phyloP scores from a whole-genome alignment of 805 yeast genomes.

The Saccharomycopsis synnaedendra region DNA sequence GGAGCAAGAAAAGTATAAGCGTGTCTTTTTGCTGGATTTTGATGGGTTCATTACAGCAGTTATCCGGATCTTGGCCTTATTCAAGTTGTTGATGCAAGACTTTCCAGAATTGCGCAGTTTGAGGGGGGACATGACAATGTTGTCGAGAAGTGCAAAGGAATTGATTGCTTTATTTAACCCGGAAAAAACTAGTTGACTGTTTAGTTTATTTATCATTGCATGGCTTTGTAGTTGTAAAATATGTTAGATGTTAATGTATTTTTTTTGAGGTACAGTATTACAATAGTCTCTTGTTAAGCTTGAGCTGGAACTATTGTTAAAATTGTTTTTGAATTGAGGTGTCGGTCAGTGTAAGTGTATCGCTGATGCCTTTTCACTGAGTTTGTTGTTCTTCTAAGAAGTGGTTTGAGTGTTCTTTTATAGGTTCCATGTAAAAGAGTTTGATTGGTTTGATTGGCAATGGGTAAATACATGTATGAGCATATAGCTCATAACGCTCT shows the following conservation, averaged over 20 bases:
- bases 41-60: slow-evolving; percentile 11
- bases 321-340: too few relatives aligned
- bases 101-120: slow-evolving; percentile 10
- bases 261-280: neutral
- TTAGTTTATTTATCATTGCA: neutral
- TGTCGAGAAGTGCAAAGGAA: slow-evolving; percentile 11
- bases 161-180: slow-evolving; percentile 11
- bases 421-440: too few relatives aligned
- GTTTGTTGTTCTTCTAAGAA: too few relatives aligned
- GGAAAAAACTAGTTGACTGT: neutral
- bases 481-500: too few relatives aligned
- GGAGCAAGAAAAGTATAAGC: slow-evolving; percentile 13
- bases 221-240: slow-evolving; percentile 15
- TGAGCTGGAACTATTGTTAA: too few relatives aligned
- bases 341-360: too few relatives aligned
- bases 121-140: slow-evolving; percentile 11
- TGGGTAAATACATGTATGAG: too few relatives aligned
- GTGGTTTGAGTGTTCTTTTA: too few relatives aligned
- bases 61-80: slow-evolving; percentile 6
- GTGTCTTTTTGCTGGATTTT: slow-evolving; percentile 8
- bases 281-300: too few relatives aligned
- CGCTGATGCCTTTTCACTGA: too few relatives aligned
- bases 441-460: too few relatives aligned
- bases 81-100: slow-evolving; percentile 12
- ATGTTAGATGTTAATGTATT: neutral